Evolutionary conservation across 176 grass and related monocot species (phyloP), one percentile per base, ranked within the genome.

Genomic region (Chloris gayana): DNA sequence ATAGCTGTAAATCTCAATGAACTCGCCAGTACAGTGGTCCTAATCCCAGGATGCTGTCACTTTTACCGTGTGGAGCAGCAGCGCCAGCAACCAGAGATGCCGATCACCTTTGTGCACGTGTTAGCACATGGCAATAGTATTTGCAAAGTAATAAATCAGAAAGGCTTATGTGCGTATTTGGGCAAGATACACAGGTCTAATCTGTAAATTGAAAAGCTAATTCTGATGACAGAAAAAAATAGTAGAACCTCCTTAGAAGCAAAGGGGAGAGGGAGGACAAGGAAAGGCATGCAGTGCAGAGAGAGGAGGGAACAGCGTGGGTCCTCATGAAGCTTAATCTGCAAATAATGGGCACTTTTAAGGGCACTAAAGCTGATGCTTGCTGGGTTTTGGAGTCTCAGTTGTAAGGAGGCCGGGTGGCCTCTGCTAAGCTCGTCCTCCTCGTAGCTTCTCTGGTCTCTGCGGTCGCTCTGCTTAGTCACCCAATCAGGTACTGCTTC

Each of bases 161-260:
- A 67, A 22, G 25, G 41, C 13, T 30, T 80, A 39, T 32, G 72
- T 53, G 62, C n/a, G 19, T 56, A 59, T 72, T 44, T 82, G 21
- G 24, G 58, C 77, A 68, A 82, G 78, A 85, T 78, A 46, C 49
- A 38, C 18, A 69, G 60, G 76, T 61, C 69, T 83, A 86, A 66
- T 61, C 67, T 78, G 83, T 82, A 86, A 85, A 81, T 38, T 46
- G 80, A 34, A 78, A 67, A 34, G 58, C 22, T 56, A 33, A 33
- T 17, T 32, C n/a, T 47, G 67, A 66, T 67, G 27, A 7, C 1
- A 32, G 60, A 31, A 76, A 27, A 75, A 81, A 60, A 50, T n/a
- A 65, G 78, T 47, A 82, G 83, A 86, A 82, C 89, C 85, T 84
- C 85, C 85, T 91, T 87, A 84, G 81, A 91, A 87, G 89, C 81